Evolutionary conservation across 2,329 filamentous ascomycete genomes (phyloP).

Genomic region (Byssoonygena ceratinophila): DNA sequence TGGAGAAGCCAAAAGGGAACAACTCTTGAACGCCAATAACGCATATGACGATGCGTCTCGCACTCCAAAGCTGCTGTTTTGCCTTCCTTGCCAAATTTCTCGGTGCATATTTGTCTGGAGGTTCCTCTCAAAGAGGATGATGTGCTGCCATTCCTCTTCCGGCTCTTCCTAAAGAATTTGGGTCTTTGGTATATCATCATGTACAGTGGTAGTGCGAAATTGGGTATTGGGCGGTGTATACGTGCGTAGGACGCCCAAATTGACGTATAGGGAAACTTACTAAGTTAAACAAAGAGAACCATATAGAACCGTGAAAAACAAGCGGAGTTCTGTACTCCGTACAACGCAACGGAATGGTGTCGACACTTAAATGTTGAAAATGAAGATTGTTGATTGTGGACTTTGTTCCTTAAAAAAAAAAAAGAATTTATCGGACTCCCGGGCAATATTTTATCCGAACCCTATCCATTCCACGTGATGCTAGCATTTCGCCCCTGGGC

Average conservation of each 20-base stretch:
- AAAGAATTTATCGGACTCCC: no score
- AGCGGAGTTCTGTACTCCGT: no score
- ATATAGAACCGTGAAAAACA: neutral
- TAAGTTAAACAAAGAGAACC: neutral
- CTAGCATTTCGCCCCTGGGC: no score
- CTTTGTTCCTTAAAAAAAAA: no score
- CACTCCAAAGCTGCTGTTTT: neutral
- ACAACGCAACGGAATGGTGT: no score
- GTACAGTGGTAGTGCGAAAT: neutral
- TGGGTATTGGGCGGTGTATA: neutral
- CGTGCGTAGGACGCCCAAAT: neutral
- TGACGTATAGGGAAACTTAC: conserved; percentile 3
- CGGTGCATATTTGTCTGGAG: conserved; percentile 1
- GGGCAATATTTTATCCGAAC: no score
- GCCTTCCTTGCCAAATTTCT: neutral
- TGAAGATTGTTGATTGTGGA: no score
- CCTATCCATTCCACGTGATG: no score
- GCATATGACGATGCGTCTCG: conserved; percentile 18
- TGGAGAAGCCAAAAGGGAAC: conserved; percentile 14
- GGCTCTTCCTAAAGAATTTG: conserved; percentile 38
- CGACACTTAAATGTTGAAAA: no score
- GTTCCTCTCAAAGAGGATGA: conserved; percentile 1
- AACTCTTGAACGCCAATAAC: neutral
- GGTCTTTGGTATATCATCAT: conserved; percentile 38
- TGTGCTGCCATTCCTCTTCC: conserved; percentile 37